phyloP scores from a whole-genome alignment of 169 alveolate species.

The Neospora caninum region DNA sequence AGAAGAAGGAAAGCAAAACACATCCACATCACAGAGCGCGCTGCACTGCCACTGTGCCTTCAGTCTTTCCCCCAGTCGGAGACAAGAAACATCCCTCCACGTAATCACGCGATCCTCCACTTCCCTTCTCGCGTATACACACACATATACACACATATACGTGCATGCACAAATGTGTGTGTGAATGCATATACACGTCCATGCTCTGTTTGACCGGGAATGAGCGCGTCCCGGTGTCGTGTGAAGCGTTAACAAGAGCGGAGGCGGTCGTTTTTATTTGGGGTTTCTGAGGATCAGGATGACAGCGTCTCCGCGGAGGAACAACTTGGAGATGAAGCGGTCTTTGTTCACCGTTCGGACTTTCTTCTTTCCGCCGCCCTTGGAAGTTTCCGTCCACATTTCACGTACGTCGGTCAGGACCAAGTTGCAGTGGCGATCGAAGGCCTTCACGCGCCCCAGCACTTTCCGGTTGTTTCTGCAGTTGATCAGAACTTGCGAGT shows the following conservation, averaged over 20 bases:
- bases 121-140: no score
- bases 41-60: no score
- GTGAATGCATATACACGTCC: neutral
- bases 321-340: slow-evolving; percentile 94
- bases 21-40: no score
- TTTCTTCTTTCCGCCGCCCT: slow-evolving; percentile 90
- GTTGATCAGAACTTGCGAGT: slow-evolving; percentile 94
- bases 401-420: slow-evolving; percentile 96
- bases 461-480: slow-evolving; percentile 97
- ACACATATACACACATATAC: no score
- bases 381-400: slow-evolving; percentile 96
- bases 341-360: slow-evolving; percentile 93
- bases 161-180: no score
- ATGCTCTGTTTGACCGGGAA: no score
- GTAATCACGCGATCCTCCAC: no score
- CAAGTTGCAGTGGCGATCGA: slow-evolving; percentile 98
- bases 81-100: no score
- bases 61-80: no score
- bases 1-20: no score
- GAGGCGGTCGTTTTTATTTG: slow-evolving; percentile 75
- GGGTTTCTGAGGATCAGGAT: slow-evolving; percentile 96
- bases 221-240: no score
- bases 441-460: slow-evolving; percentile 97
- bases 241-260: no score
- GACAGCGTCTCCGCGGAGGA: slow-evolving; percentile 98